These are phyloP conservation scores for Aspergillus terreus DNA, from an alignment of 2,329 filamentous ascomycete genomes.

Conservation along the genomic window DNA sequence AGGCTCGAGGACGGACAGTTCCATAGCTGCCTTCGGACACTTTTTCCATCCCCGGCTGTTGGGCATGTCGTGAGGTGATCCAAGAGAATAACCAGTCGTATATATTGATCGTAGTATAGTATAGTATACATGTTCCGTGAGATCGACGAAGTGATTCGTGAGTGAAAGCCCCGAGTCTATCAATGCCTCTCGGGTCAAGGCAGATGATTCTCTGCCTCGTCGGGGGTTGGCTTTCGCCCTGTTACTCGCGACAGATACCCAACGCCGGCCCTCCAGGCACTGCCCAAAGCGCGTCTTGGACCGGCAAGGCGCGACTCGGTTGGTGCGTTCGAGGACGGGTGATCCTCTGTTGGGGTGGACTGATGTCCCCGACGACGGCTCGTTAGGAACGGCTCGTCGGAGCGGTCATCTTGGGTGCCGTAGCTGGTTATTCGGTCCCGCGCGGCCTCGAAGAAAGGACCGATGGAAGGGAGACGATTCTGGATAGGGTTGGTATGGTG, in stretches of 20 bases:
- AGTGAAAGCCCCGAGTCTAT: no score
- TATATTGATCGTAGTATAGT: no score
- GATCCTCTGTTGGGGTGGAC: neutral
- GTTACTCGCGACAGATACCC: slow-evolving; percentile 23
- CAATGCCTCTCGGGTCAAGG: neutral
- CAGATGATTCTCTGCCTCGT: slow-evolving; percentile 12
- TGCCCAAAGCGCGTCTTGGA: slow-evolving; percentile 22
- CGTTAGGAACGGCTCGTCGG: slow-evolving; percentile 1
- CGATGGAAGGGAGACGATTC: slow-evolving; percentile 13
- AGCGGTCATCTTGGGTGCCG: slow-evolving; percentile 22
- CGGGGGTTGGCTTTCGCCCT: neutral
- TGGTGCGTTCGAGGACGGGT: neutral
- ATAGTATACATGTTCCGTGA: no score
- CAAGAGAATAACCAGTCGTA: no score
- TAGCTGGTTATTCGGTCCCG: slow-evolving; percentile 19
- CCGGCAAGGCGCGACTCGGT: slow-evolving; percentile 20
- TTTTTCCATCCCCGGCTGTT: no score
- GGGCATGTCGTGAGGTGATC: no score
- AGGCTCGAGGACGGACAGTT: no score
- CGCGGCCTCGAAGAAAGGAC: slow-evolving; percentile 31
- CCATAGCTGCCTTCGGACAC: no score
- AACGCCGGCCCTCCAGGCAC: slow-evolving; percentile 23
- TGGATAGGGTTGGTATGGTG: slow-evolving; percentile 14
- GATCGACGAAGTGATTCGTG: no score
- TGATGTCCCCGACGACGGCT: neutral